Percentiles rank a stretch among this genome's conserved stretches.
These are phyloP conservation scores for Candida sphagnicola DNA, from an alignment of 805 yeast species.

Conservation along the genomic window DNA sequence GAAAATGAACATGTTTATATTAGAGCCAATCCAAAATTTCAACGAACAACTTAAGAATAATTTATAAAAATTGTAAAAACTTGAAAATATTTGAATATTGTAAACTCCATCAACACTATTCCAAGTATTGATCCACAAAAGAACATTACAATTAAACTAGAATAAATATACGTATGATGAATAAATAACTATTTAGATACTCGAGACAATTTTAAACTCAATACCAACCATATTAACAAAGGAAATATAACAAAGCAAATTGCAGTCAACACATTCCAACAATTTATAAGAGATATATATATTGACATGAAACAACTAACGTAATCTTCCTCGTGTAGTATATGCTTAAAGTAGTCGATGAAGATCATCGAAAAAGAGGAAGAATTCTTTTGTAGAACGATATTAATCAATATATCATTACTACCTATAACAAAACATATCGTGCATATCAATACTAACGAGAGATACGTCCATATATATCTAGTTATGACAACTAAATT, in stretches of 20 bases:
- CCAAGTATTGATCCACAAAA: too few relatives aligned
- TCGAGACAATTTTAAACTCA: not conserved
- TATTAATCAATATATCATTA: constrained; percentile 19
- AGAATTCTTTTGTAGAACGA: constrained; percentile 4
- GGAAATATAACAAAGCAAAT: constrained; percentile 5
- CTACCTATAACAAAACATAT: constrained; percentile 11
- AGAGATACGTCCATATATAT: constrained; percentile 21
- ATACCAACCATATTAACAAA: not conserved
- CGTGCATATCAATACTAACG: constrained; percentile 12
- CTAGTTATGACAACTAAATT: constrained; percentile 12
- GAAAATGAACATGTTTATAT: too few relatives aligned
- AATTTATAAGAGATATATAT: constrained; percentile 2
- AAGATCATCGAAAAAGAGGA: constrained; percentile 2
- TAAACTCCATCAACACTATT: too few relatives aligned
- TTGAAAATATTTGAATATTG: too few relatives aligned
- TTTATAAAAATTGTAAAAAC: too few relatives aligned
- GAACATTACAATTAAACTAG: too few relatives aligned
- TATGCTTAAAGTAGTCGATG: not conserved
- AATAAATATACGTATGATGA: too few relatives aligned
- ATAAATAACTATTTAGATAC: not conserved
- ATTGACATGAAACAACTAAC: constrained; percentile 3
- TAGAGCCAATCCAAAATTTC: too few relatives aligned
- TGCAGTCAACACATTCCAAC: constrained; percentile 5
- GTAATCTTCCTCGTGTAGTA: not conserved
- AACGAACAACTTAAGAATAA: too few relatives aligned